Evolutionary conservation across 2,329 filamentous ascomycete genomes (phyloP).

Genomic region (Ceratocystis lukuohia): DNA sequence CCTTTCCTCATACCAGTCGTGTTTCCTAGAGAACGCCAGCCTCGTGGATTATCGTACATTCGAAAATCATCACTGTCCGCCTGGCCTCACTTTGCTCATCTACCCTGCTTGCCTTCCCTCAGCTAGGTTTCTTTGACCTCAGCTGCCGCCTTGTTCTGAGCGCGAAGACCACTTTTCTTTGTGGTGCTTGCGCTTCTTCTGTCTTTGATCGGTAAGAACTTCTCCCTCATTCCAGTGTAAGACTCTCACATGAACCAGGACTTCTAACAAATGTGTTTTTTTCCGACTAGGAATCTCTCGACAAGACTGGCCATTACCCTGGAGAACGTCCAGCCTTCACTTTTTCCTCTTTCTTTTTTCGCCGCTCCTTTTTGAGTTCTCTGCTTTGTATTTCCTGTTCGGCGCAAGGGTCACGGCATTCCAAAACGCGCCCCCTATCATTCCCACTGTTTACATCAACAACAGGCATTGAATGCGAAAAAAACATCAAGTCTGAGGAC

Average conservation of each 20-base stretch:
- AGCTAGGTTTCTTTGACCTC: not conserved
- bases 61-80: not conserved
- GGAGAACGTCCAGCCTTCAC: conserved; percentile 4
- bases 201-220: not conserved
- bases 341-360: conserved; percentile 11
- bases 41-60: not conserved
- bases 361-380: conserved; percentile 13
- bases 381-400: conserved; percentile 12
- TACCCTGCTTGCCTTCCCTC: not conserved
- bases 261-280: not conserved
- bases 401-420: conserved; percentile 11
- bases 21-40: conserved; percentile 4
- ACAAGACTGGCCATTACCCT: not conserved
- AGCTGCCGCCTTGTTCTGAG: not conserved
- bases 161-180: not conserved
- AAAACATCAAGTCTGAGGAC: conserved; percentile 5
- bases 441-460: conserved; percentile 4
- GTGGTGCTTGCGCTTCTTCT: not conserved
- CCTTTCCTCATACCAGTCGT: not conserved
- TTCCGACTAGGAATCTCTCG: not conserved
- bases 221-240: not conserved
- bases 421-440: conserved; percentile 13
- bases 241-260: not conserved
- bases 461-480: not conserved
- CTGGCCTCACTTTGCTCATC: not conserved